Conservation (phyloP, 257 asterid genomes). For the Catharanthus roseus region DNA sequence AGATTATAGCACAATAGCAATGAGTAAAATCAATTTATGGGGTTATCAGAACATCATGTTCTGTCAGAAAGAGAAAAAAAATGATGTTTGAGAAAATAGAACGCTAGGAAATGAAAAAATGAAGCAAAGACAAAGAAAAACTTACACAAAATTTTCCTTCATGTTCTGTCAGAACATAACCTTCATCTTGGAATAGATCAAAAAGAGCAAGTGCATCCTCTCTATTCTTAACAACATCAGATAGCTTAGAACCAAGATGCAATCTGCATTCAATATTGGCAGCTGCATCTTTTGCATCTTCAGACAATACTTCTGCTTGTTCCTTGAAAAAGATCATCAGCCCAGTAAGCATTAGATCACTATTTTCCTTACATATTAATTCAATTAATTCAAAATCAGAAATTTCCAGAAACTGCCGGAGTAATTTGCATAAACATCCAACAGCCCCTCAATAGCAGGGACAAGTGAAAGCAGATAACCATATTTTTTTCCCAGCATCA, state of each 20-base stretch:
- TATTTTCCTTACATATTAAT: neutral
- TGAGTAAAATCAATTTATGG: neutral
- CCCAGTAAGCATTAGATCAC: conserved; percentile 5
- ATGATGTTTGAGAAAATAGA: neutral
- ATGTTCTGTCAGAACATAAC: conserved; percentile 72
- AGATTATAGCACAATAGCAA: neutral
- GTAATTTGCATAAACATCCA: neutral
- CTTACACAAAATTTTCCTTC: conserved; percentile 81
- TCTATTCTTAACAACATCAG: conserved; percentile 58
- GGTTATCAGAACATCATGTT: neutral
- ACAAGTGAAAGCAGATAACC: neutral
- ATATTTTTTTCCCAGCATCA: no score
- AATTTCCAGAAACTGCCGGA: neutral
- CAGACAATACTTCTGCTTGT: conserved; percentile 50
- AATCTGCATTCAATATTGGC: conserved; percentile 55
- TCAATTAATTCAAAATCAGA: neutral
- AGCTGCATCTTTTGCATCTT: conserved; percentile 85
- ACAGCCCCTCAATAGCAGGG: neutral
- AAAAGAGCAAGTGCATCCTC: conserved; percentile 67
- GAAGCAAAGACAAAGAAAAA: conserved; percentile 9
- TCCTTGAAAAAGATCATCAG: conserved; percentile 36
- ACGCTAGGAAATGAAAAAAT: conserved; percentile 9
- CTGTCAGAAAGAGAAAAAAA: no score
- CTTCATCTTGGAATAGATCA: conserved; percentile 65
- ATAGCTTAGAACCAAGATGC: conserved; percentile 75